Conservation (phyloP, 2,329 filamentous ascomycete species). For the Penicillium italicum region DNA sequence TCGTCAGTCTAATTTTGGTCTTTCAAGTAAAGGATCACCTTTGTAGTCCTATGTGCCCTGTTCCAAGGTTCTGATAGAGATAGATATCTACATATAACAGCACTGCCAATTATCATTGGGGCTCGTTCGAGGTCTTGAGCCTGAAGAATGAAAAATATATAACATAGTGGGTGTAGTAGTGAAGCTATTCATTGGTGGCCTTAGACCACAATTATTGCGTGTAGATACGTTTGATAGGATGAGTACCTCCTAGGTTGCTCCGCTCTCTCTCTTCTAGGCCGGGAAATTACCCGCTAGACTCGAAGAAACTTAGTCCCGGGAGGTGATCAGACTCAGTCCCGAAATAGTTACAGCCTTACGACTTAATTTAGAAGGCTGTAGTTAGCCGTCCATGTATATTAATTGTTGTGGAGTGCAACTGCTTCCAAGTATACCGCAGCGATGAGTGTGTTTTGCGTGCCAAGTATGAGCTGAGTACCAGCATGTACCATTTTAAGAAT, state of each 20-base stretch:
- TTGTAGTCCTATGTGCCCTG: too few species aligned
- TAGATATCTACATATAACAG: background rate
- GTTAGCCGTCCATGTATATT: background rate
- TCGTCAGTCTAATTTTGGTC: background rate
- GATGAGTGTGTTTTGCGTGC: background rate
- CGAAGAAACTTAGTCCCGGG: background rate
- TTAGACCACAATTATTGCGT: background rate
- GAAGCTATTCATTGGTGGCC: background rate
- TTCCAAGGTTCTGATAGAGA: too few species aligned
- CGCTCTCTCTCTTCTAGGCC: background rate
- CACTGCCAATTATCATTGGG: background rate
- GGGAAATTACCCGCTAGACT: background rate
- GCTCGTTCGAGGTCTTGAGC: background rate
- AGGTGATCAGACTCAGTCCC: background rate
- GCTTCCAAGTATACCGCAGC: background rate
- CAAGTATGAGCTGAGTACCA: background rate
- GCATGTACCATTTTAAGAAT: background rate
- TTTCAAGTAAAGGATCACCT: background rate
- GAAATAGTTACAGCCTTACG: background rate
- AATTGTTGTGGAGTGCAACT: background rate
- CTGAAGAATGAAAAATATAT: background rate
- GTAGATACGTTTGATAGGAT: constrained; percentile 1
- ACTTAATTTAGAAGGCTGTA: background rate
- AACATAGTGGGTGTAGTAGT: background rate
- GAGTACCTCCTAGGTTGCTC: background rate